Percentiles rank a stretch among this genome's conserved stretches.
These are phyloP conservation scores for Hyaloperonospora brassicae DNA, from an alignment of 352 stramenopile genomes.

Conservation along the genomic window DNA sequence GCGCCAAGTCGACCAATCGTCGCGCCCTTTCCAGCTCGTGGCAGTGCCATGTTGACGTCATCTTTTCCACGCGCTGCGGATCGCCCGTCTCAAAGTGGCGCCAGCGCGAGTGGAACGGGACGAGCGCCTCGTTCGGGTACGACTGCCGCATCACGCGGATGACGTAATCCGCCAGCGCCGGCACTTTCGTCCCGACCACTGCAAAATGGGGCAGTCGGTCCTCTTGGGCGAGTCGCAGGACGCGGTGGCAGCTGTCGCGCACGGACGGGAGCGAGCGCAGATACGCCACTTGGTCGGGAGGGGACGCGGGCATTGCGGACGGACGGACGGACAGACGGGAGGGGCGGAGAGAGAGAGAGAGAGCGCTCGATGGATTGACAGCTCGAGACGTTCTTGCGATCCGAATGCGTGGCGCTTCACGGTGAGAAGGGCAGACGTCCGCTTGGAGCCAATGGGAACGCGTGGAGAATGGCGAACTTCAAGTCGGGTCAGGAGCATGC, in stretches of 20 bases:
- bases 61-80: slow-evolving; percentile 41
- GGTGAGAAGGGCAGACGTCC: too few species aligned
- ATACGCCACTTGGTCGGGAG: slow-evolving; percentile 39
- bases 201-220: slow-evolving; percentile 59
- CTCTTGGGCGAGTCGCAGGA: slow-evolving; percentile 41
- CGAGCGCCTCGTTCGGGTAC: slow-evolving; percentile 43
- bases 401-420: too few species aligned
- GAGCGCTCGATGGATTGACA: too few species aligned
- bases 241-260: slow-evolving; percentile 55
- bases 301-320: slow-evolving; percentile 5
- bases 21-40: slow-evolving; percentile 47
- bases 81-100: slow-evolving; percentile 81
- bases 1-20: slow-evolving; percentile 62
- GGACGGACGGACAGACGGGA: too few species aligned
- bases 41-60: slow-evolving; percentile 44
- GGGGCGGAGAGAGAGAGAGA: too few species aligned
- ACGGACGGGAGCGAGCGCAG: slow-evolving; percentile 67
- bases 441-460: too few species aligned
- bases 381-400: too few species aligned
- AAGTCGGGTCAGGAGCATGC: too few species aligned
- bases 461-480: too few species aligned
- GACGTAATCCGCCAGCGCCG: slow-evolving; percentile 60
- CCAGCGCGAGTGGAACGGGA: slow-evolving; percentile 75
- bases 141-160: slow-evolving; percentile 47
- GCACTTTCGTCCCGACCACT: slow-evolving; percentile 48